These are phyloP conservation scores for Candida sphagnicola DNA, from an alignment of 805 yeast species.

Conservation along the genomic window DNA sequence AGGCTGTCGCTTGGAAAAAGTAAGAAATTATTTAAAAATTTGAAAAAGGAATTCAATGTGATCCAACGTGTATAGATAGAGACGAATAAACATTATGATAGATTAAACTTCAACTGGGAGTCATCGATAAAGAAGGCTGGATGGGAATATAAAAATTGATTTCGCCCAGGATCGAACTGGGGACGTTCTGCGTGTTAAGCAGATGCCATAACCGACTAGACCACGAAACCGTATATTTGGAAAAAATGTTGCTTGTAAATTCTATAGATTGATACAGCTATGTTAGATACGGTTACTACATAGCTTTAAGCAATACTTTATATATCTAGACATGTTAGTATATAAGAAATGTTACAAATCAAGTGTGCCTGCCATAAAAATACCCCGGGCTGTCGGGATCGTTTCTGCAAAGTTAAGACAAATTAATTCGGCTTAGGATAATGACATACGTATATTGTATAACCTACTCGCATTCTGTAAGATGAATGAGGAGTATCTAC, in stretches of 20 bases:
- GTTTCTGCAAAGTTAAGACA: too few relatives aligned
- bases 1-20: conserved; percentile 20
- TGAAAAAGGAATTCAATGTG: conserved; percentile 14
- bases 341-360: too few relatives aligned
- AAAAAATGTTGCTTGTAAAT: too few relatives aligned
- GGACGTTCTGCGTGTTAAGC: conserved; percentile 99
- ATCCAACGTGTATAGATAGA: conserved; percentile 4
- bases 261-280: neutral
- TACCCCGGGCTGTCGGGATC: too few relatives aligned
- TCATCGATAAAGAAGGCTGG: neutral
- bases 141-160: conserved; percentile 52
- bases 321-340: too few relatives aligned
- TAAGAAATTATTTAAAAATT: conserved; percentile 39
- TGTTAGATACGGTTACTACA: too few relatives aligned
- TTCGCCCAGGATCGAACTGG: conserved; percentile 99
- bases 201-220: conserved; percentile 99
- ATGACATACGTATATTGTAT: too few relatives aligned
- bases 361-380: too few relatives aligned
- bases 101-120: neutral
- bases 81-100: neutral
- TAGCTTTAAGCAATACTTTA: too few relatives aligned
- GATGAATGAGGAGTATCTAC: too few relatives aligned
- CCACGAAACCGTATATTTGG: conserved; percentile 70
- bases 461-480: too few relatives aligned
- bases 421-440: too few relatives aligned